A percentile compares a stretch with the other conserved stretches of the same genome.
Conservation (phyloP, 768 basidiomycete genomes). For the Tulasnella sp. region DNA sequence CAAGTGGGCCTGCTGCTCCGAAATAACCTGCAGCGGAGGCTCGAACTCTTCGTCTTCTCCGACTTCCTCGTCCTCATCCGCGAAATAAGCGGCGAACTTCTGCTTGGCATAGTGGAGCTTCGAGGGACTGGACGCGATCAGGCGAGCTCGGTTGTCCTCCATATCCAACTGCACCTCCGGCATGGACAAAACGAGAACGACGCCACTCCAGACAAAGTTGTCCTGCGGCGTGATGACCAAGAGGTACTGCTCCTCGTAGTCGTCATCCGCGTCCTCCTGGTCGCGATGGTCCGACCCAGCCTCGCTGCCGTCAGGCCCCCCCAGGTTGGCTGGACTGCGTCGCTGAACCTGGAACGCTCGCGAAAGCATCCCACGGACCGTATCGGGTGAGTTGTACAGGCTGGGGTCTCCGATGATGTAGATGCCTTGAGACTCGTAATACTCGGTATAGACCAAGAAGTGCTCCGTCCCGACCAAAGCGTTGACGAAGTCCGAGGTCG, state of each 20-base stretch:
- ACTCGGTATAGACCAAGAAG: conserved; percentile 87
- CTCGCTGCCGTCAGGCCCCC: conserved; percentile 35
- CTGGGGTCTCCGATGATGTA: conserved; percentile 82
- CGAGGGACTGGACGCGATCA: conserved; percentile 86
- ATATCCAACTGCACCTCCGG: conserved; percentile 76
- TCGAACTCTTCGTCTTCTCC: conserved; percentile 46
- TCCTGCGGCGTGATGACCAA: conserved; percentile 80
- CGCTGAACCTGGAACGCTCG: conserved; percentile 79
- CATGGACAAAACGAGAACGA: conserved; percentile 72
- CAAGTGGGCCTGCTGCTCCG: conserved; percentile 85
- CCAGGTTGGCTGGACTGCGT: conserved; percentile 36
- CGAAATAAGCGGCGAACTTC: conserved; percentile 48
- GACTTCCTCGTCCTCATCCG: conserved; percentile 50
- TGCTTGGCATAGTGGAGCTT: conserved; percentile 74
- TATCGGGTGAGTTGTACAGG: conserved; percentile 69
- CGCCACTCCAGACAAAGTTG: conserved; percentile 89
- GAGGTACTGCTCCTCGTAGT: conserved; percentile 53
- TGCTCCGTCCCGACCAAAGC: conserved; percentile 80
- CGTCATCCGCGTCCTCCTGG: conserved; percentile 29
- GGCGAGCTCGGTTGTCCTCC: conserved; percentile 82
- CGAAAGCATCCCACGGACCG: conserved; percentile 72
- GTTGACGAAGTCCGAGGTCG: conserved; percentile 75
- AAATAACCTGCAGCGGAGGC: conserved; percentile 47
- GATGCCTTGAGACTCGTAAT: conserved; percentile 82
- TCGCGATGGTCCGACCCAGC: conserved; percentile 49